phyloP scores from a whole-genome alignment of 2,329 filamentous ascomycete species.

The Plectosphaerella plurivora region DNA sequence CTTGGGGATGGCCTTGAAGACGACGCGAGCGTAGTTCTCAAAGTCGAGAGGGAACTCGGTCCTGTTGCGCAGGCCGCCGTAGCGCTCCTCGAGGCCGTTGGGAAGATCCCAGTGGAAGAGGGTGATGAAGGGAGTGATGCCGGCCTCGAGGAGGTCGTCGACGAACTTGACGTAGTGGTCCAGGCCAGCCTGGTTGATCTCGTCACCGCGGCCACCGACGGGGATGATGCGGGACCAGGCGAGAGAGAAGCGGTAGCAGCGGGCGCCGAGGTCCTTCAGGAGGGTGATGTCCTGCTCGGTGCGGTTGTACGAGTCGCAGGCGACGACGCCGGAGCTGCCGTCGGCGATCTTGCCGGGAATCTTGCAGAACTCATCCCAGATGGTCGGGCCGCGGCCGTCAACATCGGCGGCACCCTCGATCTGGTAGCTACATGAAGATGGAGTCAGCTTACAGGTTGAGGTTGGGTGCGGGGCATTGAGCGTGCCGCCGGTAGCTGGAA shows the following conservation, averaged over 20 bases:
- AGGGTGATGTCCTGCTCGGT: slow-evolving; percentile 73
- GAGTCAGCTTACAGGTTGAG: slow-evolving; percentile 2
- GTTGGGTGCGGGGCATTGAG: neutral
- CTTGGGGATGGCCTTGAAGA: slow-evolving; percentile 70
- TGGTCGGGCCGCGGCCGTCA: slow-evolving; percentile 76
- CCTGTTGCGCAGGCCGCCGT: slow-evolving; percentile 76
- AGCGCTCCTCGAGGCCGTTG: slow-evolving; percentile 71
- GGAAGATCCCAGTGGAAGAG: slow-evolving; percentile 88
- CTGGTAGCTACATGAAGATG: slow-evolving; percentile 61
- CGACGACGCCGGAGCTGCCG: slow-evolving; percentile 67
- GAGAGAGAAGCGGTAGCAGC: slow-evolving; percentile 78
- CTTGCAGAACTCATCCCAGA: slow-evolving; percentile 87
- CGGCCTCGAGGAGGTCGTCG: slow-evolving; percentile 70
- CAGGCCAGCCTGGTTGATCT: slow-evolving; percentile 73
- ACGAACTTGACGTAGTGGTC: slow-evolving; percentile 76
- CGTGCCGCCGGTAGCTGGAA: too few species aligned
- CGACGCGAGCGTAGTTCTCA: slow-evolving; percentile 69
- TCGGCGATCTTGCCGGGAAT: slow-evolving; percentile 80
- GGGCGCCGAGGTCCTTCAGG: slow-evolving; percentile 68
- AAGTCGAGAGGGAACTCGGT: slow-evolving; percentile 80
- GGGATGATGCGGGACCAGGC: slow-evolving; percentile 84
- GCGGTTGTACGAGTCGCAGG: slow-evolving; percentile 84
- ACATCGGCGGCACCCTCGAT: slow-evolving; percentile 73
- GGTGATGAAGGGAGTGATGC: slow-evolving; percentile 77
- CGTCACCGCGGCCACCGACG: slow-evolving; percentile 76